These are phyloP conservation scores for Globisporangium acanthophoron DNA, from an alignment of 352 stramenopile genomes.

Conservation along the genomic window DNA sequence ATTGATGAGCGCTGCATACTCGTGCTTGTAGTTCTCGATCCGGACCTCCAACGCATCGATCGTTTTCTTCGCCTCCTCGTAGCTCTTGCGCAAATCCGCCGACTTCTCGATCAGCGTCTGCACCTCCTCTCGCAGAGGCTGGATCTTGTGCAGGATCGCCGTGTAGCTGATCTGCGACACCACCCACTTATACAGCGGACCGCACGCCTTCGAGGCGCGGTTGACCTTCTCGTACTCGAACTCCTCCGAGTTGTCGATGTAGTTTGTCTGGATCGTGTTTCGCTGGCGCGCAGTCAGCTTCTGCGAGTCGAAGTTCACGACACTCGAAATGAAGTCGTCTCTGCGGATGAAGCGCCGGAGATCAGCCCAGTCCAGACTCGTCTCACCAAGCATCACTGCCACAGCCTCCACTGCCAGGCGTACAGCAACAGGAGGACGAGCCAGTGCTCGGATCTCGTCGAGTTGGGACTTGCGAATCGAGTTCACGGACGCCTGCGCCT, in stretches of 20 bases:
- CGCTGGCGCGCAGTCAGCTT: constrained; percentile 94
- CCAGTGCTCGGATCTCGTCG: constrained; percentile 97
- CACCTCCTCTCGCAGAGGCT: constrained; percentile 98
- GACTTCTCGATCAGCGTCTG: constrained; percentile 94
- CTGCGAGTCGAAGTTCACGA: constrained; percentile 99
- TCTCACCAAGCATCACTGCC: constrained; percentile 97
- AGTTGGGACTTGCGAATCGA: constrained; percentile 99
- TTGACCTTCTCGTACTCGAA: constrained; percentile 92
- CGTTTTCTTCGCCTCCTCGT: constrained; percentile 90
- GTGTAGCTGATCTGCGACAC: constrained; percentile 98
- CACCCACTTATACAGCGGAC: constrained; percentile 99
- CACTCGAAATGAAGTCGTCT: constrained; percentile 98
- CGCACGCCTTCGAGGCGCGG: constrained; percentile 95
- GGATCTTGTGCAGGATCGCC: constrained; percentile 97
- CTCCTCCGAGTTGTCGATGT: constrained; percentile 90
- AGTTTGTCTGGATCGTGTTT: constrained; percentile 94
- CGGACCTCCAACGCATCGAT: constrained; percentile 93
- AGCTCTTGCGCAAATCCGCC: constrained; percentile 88
- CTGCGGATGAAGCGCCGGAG: constrained; percentile 96
- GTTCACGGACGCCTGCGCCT: constrained; percentile 95
- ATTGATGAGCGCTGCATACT: constrained; percentile 98
- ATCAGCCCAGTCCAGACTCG: constrained; percentile 95
- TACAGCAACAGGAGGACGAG: constrained; percentile 94
- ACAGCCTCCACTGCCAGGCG: constrained; percentile 97
- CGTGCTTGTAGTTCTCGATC: constrained; percentile 97